Conservation (phyloP, 805 yeast genomes). For the Candida nanaspora region DNA sequence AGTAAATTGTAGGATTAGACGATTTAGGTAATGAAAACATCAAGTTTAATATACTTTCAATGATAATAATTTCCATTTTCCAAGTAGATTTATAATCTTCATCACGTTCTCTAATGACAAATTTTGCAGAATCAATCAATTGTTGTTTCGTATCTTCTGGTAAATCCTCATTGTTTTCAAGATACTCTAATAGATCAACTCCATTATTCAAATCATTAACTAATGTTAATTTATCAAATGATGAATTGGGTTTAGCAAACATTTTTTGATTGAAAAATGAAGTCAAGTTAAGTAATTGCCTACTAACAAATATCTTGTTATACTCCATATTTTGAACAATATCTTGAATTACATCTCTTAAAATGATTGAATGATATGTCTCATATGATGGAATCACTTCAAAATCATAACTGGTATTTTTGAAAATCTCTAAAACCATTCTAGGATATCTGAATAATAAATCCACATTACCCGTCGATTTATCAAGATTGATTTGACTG, state of each 20-base stretch:
- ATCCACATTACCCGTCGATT: constrained; percentile 47
- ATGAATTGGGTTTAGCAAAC: constrained; percentile 70
- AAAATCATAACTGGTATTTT: constrained; percentile 39
- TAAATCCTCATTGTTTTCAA: constrained; percentile 20
- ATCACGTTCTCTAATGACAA: constrained; percentile 31
- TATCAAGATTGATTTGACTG: constrained; percentile 24
- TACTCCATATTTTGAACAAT: constrained; percentile 75
- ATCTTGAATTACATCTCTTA: constrained; percentile 73
- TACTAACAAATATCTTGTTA: constrained; percentile 80
- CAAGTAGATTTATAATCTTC: constrained; percentile 52
- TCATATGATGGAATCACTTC: constrained; percentile 58
- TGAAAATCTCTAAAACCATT: constrained; percentile 53
- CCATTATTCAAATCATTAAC: constrained; percentile 30
- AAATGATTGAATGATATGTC: constrained; percentile 48
- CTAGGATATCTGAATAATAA: constrained; percentile 63
- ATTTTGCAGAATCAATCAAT: constrained; percentile 26
- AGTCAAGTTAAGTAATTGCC: constrained; percentile 72
- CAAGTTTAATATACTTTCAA: constrained; percentile 74
- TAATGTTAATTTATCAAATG: constrained; percentile 59
- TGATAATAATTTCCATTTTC: constrained; percentile 86
- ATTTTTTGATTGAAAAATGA: constrained; percentile 57
- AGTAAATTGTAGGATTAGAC: constrained; percentile 66
- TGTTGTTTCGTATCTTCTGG: constrained; percentile 17
- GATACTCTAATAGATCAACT: constrained; percentile 27
- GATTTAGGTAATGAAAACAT: constrained; percentile 69